Base-by-base conservation (phyloP, 345 rosid species). In the Arabidopsis arenosa region DNA sequence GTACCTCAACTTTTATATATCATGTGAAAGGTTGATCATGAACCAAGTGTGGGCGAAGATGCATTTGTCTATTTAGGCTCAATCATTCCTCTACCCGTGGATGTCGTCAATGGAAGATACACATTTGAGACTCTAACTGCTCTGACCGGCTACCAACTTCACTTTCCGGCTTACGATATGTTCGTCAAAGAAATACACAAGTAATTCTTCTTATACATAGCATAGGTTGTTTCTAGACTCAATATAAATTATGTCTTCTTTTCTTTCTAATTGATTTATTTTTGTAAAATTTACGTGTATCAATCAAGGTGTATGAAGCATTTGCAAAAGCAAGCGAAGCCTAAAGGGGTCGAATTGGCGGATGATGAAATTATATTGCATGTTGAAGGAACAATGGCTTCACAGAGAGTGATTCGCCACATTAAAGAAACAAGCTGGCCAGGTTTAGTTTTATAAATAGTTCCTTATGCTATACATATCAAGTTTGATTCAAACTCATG, bases 401-500 rank as follows among this genome's bases (percentile, higher is more conserved):
- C 97, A 4, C 96, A 92, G 18, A 86, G 97, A 80, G 96, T 92
- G 13, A 86, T 92, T 40, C 90, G 92, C 18, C 99, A 95, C 79
- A 87, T 92, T 40, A 87, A 90, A 73, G 88, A 86, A 79, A 86
- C 91, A 44, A 95, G 96, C 76, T 90, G 96, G 97, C 98, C 98
- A 21, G 98, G 99, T 87, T 62, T 69, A 76, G 63, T 70, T 70
- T 18, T 11, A 6, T 11, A 44, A 1, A 63, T 13, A 7, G 44
- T 11, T 33, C 7, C 4, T 21, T 12, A 5, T 28, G 54, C 15
- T 13, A 26, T 41, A 44, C 5, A 1, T 52, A 5, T 49, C 36
- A 63, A 44, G 26, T 41, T 63, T 43, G 32, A 43, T 61, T 61
- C 36, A 5, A 9, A 60, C 3, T 41, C 17, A 49, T 71, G 33